Conservation (phyloP, 306 rosid species). For the Echinosophora koreensis region DNA sequence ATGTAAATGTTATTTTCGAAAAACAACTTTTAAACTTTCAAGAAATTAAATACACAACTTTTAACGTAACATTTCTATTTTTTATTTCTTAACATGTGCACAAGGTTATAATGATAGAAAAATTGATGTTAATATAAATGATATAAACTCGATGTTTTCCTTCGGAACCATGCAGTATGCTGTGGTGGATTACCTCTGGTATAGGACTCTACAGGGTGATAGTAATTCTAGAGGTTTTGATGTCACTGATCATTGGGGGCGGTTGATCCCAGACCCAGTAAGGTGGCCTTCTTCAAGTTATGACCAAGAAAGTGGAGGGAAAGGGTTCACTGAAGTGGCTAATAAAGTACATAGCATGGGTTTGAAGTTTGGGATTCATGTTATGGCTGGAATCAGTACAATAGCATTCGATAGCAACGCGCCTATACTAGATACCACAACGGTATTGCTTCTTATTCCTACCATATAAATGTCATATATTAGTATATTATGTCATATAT, state of each 20-base stretch:
- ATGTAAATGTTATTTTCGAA: too few relatives aligned
- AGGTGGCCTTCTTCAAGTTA: conserved; percentile 81
- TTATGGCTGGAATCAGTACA: conserved; percentile 86
- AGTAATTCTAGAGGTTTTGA: conserved; percentile 69
- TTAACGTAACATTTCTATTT: too few relatives aligned
- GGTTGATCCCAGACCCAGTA: conserved; percentile 71
- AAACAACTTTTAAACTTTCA: too few relatives aligned
- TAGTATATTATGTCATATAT: not conserved
- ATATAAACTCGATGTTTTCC: not conserved
- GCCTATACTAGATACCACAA: conserved; percentile 67
- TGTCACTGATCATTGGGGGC: conserved; percentile 77
- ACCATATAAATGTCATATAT: too few relatives aligned
- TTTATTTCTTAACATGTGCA: too few relatives aligned
- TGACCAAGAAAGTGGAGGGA: conserved; percentile 44
- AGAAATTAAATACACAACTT: too few relatives aligned
- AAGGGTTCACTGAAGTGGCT: conserved; percentile 65
- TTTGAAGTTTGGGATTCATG: conserved; percentile 85
- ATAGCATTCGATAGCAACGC: conserved; percentile 69
- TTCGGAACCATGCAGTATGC: conserved; percentile 61
- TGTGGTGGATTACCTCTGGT: conserved; percentile 88
- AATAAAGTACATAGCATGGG: conserved; percentile 65
- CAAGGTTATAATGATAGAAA: too few relatives aligned
- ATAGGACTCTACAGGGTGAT: conserved; percentile 64
- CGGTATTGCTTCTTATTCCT: conserved; percentile 28
- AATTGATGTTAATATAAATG: too few relatives aligned